phyloP scores from a whole-genome alignment of 1,139 yeast genomes.

The Yamadazyma conglobata region DNA sequence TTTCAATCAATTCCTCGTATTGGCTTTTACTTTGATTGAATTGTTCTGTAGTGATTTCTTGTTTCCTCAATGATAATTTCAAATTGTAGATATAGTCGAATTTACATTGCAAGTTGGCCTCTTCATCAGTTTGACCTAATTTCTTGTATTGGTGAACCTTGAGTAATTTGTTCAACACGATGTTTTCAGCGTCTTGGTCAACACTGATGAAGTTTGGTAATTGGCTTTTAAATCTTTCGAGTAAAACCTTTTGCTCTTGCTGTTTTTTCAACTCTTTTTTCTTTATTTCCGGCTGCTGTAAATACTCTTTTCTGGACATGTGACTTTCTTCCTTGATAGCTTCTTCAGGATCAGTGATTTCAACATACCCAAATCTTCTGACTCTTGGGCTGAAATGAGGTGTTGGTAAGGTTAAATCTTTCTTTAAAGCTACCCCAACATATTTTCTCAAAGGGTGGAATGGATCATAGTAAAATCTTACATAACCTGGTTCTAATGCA shows the following conservation, averaged over 20 bases:
- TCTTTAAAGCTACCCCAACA: conserved; percentile 78
- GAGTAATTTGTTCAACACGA: conserved; percentile 38
- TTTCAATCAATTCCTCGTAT: conserved; percentile 25
- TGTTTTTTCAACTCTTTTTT: conserved; percentile 30
- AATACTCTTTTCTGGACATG: conserved; percentile 60
- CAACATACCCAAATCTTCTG: conserved; percentile 77
- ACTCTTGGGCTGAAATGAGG: conserved; percentile 85
- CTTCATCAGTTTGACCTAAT: conserved; percentile 35
- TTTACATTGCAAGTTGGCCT: conserved; percentile 57
- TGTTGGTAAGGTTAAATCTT: conserved; percentile 68
- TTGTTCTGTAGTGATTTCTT: conserved; percentile 33
- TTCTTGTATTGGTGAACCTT: conserved; percentile 32
- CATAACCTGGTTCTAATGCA: conserved; percentile 91
- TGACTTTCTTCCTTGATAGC: conserved; percentile 56
- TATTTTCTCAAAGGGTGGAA: conserved; percentile 91
- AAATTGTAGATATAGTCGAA: conserved; percentile 48
- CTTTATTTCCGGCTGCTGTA: conserved; percentile 48
- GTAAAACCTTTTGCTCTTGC: conserved; percentile 22
- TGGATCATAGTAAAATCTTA: conserved; percentile 90
- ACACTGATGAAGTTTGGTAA: conserved; percentile 16
- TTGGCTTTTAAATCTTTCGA: conserved; percentile 16
- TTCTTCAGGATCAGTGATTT: conserved; percentile 46
- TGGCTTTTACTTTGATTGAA: conserved; percentile 18
- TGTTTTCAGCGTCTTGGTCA: neutral
- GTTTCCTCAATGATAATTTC: conserved; percentile 39